Percentiles rank a stretch among this genome's conserved stretches.
Conservation (phyloP, 2,329 filamentous ascomycete species). For the Aspergillus sp. region DNA sequence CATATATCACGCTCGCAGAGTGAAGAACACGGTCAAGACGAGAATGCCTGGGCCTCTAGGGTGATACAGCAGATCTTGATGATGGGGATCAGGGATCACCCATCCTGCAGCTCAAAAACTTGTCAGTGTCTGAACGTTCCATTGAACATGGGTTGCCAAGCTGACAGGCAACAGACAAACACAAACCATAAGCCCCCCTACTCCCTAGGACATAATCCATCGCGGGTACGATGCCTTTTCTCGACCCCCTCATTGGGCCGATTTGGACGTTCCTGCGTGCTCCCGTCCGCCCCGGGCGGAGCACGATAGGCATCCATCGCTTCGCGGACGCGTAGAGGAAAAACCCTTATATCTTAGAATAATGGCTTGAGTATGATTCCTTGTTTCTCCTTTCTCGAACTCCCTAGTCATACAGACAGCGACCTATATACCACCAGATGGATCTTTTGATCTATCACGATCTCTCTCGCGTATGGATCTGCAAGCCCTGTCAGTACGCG, state of each 20-base stretch:
- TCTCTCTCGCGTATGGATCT: constrained; percentile 1
- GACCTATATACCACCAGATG: no score
- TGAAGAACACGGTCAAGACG: background rate
- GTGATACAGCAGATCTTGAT: background rate
- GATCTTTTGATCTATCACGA: background rate
- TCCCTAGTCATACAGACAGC: no score
- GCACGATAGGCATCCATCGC: no score
- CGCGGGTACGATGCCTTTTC: no score
- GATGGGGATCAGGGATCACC: background rate
- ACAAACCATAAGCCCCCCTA: background rate
- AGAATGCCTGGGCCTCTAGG: background rate
- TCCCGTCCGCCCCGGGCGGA: no score
- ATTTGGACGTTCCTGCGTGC: no score
- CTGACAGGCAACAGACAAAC: background rate
- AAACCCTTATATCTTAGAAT: no score
- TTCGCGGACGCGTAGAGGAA: no score
- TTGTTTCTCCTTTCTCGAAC: no score
- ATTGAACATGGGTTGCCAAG: background rate
- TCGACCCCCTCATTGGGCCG: no score
- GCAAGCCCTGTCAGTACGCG: background rate
- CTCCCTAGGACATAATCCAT: no score
- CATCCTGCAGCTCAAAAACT: background rate
- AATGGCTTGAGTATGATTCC: no score
- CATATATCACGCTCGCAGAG: background rate
- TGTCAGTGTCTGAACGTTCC: background rate